A percentile compares a stretch with the other conserved stretches of the same genome.
Evolutionary conservation across 2,329 filamentous ascomycete genomes (phyloP).

Genomic region (Juglanconis oblonga): DNA sequence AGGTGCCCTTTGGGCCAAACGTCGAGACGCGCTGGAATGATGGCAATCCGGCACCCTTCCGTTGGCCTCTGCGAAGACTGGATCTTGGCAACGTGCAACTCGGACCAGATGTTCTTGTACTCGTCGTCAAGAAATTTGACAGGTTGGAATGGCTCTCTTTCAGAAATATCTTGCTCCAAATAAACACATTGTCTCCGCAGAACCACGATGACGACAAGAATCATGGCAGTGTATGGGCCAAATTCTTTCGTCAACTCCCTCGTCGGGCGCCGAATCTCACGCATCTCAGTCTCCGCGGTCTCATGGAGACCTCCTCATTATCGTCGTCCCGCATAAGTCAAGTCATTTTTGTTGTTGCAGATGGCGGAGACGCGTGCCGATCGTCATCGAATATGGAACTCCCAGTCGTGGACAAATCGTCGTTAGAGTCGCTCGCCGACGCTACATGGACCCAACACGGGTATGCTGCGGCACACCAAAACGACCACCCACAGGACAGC

Average conservation of each 20-base stretch:
- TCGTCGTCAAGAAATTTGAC: slow-evolving; percentile 3
- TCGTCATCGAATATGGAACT: too few relatives aligned
- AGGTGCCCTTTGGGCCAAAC: not conserved
- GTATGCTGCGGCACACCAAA: not conserved
- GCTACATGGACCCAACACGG: not conserved
- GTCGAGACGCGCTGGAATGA: not conserved
- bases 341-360: too few relatives aligned
- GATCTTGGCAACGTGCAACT: slow-evolving; percentile 1
- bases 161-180: not conserved
- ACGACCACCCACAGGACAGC: slow-evolving; percentile 5
- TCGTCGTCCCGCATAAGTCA: too few relatives aligned
- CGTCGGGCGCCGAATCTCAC: not conserved
- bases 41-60: slow-evolving; percentile 8
- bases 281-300: not conserved
- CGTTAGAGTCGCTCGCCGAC: too few relatives aligned
- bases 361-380: too few relatives aligned
- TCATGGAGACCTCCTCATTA: not conserved
- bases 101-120: not conserved
- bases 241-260: not conserved
- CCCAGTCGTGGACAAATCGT: too few relatives aligned
- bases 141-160: slow-evolving; percentile 1
- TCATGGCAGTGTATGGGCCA: slow-evolving; percentile 5
- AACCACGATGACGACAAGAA: not conserved
- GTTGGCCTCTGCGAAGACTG: slow-evolving; percentile 4
- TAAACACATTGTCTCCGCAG: not conserved